These are phyloP conservation scores for Kalanchoe fedtschenkoi DNA, from an alignment of 164 flowering plant species.

Conservation along the genomic window DNA sequence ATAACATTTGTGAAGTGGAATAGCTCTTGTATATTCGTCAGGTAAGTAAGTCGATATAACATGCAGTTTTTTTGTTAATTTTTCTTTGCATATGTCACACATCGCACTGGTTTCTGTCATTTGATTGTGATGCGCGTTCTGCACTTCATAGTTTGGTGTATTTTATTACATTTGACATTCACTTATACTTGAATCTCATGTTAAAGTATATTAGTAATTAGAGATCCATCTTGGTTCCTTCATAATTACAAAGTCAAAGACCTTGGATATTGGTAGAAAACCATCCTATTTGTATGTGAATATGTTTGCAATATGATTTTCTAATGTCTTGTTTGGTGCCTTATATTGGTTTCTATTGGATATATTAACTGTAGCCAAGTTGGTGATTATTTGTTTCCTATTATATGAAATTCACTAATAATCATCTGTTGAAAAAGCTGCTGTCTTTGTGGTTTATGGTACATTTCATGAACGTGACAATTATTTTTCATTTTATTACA, in stretches of 20 bases:
- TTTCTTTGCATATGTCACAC: background rate
- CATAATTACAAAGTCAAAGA: background rate
- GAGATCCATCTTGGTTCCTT: background rate
- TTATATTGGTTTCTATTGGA: no score
- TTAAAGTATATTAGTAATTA: background rate
- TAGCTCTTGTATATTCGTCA: background rate
- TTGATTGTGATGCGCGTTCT: no score
- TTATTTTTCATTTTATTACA: constrained; percentile 12
- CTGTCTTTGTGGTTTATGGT: background rate
- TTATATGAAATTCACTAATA: background rate
- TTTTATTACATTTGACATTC: no score
- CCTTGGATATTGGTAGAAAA: background rate
- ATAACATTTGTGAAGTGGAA: background rate
- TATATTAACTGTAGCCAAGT: background rate
- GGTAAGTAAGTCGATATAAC: background rate
- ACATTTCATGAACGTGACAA: background rate
- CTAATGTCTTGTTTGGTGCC: background rate
- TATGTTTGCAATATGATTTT: background rate
- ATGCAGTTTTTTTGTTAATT: background rate
- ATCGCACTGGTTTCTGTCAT: background rate
- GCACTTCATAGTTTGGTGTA: no score
- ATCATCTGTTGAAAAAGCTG: background rate
- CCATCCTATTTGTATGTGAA: background rate
- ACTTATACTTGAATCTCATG: background rate
- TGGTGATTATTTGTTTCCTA: background rate